These are phyloP conservation scores for Lindgomyces ingoldianus DNA, from an alignment of 495 filamentous ascomycete genomes.

Conservation along the genomic window DNA sequence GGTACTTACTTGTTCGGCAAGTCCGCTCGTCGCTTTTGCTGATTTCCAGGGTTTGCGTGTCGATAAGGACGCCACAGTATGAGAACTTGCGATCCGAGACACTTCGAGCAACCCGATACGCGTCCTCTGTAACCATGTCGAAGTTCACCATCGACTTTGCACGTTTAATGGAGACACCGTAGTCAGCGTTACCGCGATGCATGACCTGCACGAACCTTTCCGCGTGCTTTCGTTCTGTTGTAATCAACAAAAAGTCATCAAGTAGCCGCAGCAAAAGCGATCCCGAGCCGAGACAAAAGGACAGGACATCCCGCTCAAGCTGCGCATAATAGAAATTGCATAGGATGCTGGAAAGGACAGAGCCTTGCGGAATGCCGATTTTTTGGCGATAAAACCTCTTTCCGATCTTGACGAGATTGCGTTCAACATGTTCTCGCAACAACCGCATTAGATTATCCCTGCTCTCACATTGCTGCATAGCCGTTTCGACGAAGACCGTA, in stretches of 20 bases:
- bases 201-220: conserved; percentile 72
- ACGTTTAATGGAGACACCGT: conserved; percentile 76
- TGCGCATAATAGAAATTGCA: conserved; percentile 96
- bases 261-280: conserved; percentile 77
- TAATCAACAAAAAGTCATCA: conserved; percentile 92
- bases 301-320: conserved; percentile 68
- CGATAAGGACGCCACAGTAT: conserved; percentile 80
- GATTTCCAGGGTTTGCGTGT: conserved; percentile 76
- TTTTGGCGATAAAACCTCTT: conserved; percentile 89
- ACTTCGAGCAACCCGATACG: conserved; percentile 10
- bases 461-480: conserved; percentile 54
- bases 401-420: conserved; percentile 84
- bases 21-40: conserved; percentile 58
- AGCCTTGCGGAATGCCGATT: conserved; percentile 89
- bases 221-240: conserved; percentile 64
- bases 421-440: conserved; percentile 71
- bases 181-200: conserved; percentile 73
- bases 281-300: conserved; percentile 62
- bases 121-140: conserved; percentile 46
- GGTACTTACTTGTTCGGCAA: conserved; percentile 50
- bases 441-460: conserved; percentile 65
- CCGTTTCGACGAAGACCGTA: conserved; percentile 74
- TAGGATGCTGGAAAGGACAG: conserved; percentile 76
- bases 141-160: conserved; percentile 88
- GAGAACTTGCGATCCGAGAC: conserved; percentile 61